Percentiles rank a stretch among this genome's conserved stretches.
Conservation (phyloP, 306 rosid genomes). For the Cyclanthera cordifolia region DNA sequence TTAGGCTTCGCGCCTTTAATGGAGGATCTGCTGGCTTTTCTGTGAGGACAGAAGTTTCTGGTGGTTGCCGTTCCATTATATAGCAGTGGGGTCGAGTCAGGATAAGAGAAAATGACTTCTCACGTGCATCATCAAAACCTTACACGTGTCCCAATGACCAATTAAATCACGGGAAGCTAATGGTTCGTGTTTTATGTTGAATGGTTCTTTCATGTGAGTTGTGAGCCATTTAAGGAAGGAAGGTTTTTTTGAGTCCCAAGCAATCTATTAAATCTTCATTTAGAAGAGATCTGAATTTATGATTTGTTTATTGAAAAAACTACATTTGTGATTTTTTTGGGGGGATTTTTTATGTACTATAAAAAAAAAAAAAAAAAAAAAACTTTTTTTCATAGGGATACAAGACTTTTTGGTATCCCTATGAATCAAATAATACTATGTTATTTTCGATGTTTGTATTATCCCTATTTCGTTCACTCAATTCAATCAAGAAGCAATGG, state of each 20-base stretch:
- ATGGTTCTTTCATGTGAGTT: background rate
- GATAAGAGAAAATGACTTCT: slow-evolving; percentile 2
- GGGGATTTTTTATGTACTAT: no score
- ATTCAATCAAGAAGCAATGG: no score
- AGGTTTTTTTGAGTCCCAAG: background rate
- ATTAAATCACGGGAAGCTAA: background rate
- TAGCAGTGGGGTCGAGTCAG: background rate
- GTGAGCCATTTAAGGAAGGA: background rate
- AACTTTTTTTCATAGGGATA: no score
- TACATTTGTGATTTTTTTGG: no score
- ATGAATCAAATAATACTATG: no score
- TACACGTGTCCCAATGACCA: background rate
- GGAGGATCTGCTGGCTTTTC: background rate
- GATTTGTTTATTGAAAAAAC: no score
- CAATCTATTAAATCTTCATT: no score
- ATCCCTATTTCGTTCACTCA: no score
- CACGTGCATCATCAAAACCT: background rate
- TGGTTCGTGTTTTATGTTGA: background rate
- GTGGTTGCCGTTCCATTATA: background rate
- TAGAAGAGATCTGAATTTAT: no score
- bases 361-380: no score
- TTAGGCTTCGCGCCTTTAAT: background rate
- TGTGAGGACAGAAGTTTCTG: background rate
- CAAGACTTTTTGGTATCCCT: no score
- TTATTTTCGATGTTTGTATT: no score